These are phyloP conservation scores for Teratosphaeria pseudoeucalypti DNA, from an alignment of 2,329 filamentous ascomycete genomes.

Conservation along the genomic window DNA sequence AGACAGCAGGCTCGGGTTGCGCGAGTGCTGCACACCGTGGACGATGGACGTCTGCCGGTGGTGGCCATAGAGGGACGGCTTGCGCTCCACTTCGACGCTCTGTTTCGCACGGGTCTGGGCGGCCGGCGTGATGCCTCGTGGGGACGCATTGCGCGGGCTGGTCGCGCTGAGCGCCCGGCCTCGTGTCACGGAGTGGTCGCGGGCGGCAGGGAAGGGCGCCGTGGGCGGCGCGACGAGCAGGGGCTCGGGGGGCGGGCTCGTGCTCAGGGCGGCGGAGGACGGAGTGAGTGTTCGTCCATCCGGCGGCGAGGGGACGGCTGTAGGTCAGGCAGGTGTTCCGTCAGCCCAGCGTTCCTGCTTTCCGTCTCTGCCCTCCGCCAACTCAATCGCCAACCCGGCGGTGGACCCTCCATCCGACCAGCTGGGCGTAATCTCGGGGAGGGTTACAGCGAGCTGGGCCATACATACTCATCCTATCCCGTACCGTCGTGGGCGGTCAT, in stretches of 20 bases:
- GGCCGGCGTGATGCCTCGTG: slow-evolving; percentile 34
- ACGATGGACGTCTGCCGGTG: slow-evolving; percentile 96
- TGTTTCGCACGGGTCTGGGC: slow-evolving; percentile 29
- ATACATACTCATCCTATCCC: slow-evolving; percentile 7
- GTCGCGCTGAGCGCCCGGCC: slow-evolving; percentile 36
- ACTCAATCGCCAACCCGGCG: slow-evolving; percentile 1
- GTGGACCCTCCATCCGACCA: slow-evolving; percentile 3
- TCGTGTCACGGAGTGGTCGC: slow-evolving; percentile 35
- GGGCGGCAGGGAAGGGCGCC: slow-evolving; percentile 14
- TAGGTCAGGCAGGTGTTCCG: slow-evolving; percentile 13
- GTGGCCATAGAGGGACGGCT: slow-evolving; percentile 60
- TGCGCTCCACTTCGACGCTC: slow-evolving; percentile 35
- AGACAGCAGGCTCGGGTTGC: slow-evolving; percentile 76
- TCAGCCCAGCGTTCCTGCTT: slow-evolving; percentile 10
- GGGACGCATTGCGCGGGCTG: slow-evolving; percentile 31
- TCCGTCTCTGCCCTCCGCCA: neutral
- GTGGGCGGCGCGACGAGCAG: slow-evolving; percentile 22
- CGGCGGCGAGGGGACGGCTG: slow-evolving; percentile 18
- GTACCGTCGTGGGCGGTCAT: neutral
- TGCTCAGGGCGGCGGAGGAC: slow-evolving; percentile 12
- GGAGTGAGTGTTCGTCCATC: slow-evolving; percentile 15
- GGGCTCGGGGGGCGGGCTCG: slow-evolving; percentile 24
- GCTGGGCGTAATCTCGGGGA: slow-evolving; percentile 6
- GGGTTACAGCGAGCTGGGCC: neutral
- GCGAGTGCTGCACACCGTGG: slow-evolving; percentile 83